phyloP scores from a whole-genome alignment of 192 early-diverging fungal species.

The Phlyctochytrium arcticum region DNA sequence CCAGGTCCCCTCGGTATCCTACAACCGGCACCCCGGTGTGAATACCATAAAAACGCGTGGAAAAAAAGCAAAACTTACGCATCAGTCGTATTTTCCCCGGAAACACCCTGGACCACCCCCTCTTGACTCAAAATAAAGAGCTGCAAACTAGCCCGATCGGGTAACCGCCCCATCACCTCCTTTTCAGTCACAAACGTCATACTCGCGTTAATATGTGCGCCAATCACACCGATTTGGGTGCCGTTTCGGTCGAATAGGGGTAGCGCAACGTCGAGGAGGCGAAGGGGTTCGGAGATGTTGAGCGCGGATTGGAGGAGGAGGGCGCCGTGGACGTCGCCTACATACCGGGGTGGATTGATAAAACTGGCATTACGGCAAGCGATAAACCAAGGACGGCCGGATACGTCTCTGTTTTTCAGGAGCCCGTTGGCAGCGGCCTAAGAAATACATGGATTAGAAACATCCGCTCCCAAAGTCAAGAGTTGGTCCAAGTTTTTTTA shows the following conservation, averaged over 20 bases:
- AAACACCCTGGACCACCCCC: conserved; percentile 8
- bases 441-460: not conserved
- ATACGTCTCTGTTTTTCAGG: not conserved
- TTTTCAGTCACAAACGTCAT: not conserved
- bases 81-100: too few species aligned
- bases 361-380: not conserved
- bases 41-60: too few species aligned
- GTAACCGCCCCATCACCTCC: not conserved
- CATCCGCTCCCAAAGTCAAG: not conserved
- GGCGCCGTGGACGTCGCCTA: conserved; percentile 25
- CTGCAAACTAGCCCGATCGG: not conserved
- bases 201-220: conserved; percentile 8
- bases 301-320: conserved; percentile 18
- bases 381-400: conserved; percentile 20
- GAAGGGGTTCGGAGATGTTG: conserved; percentile 16
- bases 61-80: too few species aligned
- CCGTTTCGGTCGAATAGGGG: conserved; percentile 5
- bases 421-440: conserved; percentile 18
- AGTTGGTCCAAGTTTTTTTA: not conserved
- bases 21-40: not conserved
- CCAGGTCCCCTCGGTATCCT: not conserved
- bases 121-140: conserved; percentile 11
- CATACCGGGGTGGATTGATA: not conserved
- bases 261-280: conserved; percentile 17
- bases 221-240: conserved; percentile 7